A percentile compares a stretch with the other conserved stretches of the same genome.
phyloP scores from a whole-genome alignment of 192 early-diverging fungal genomes.

The Linnemannia zychae region DNA sequence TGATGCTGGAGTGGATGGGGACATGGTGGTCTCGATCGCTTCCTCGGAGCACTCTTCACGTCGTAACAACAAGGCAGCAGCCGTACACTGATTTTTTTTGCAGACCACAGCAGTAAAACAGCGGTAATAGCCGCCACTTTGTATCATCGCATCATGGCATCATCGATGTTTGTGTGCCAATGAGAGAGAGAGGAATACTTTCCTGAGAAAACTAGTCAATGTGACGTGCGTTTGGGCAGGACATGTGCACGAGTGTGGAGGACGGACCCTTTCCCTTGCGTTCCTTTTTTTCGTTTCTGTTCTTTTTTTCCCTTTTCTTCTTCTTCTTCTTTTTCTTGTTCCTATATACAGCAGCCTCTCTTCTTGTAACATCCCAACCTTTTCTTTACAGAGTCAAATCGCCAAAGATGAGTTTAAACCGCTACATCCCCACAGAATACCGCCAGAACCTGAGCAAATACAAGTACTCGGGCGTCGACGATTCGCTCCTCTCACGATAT shows the following conservation, averaged over 20 bases:
- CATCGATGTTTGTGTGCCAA: background rate
- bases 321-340: slow-evolving; percentile 21
- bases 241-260: background rate
- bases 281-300: background rate
- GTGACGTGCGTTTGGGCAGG: background rate
- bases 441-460: slow-evolving; percentile 83
- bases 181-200: background rate
- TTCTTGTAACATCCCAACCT: background rate
- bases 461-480: slow-evolving; percentile 90
- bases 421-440: slow-evolving; percentile 71
- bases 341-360: background rate
- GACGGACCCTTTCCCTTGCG: background rate
- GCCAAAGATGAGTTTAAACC: slow-evolving; percentile 17
- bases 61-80: background rate
- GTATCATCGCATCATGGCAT: background rate
- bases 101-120: background rate
- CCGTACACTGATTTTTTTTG: background rate
- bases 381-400: background rate
- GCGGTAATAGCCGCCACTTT: no score
- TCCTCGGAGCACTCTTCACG: background rate
- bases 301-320: background rate
- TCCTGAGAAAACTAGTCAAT: background rate
- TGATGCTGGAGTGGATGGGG: slow-evolving; percentile 22
- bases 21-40: slow-evolving; percentile 16
- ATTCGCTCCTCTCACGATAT: slow-evolving; percentile 80